phyloP scores from a whole-genome alignment of 768 basidiomycete genomes.

The Rhodotorula toruloides region DNA sequence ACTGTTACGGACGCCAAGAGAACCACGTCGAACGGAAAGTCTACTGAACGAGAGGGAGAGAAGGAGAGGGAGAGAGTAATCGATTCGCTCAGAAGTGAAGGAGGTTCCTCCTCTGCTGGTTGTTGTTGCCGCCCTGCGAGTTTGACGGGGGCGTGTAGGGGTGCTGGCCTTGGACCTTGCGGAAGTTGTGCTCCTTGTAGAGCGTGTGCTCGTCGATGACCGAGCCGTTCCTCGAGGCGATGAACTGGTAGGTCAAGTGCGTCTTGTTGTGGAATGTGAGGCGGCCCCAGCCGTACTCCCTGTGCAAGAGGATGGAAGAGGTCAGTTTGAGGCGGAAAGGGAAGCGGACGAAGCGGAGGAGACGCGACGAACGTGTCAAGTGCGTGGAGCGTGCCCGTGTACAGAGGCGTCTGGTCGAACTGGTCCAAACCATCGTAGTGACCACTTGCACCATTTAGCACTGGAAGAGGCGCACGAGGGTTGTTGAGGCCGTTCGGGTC shows the following conservation, averaged over 20 bases:
- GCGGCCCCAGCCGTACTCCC: constrained; percentile 18
- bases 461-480: constrained; percentile 8
- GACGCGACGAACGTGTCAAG: constrained; percentile 9
- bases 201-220: constrained; percentile 26
- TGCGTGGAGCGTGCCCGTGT: neutral
- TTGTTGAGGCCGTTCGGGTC: constrained; percentile 28
- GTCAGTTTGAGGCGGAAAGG: neutral
- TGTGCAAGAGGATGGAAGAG: neutral
- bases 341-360: neutral
- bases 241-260: constrained; percentile 17
- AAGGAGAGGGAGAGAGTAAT: too few relatives aligned
- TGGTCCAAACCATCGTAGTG: constrained; percentile 24
- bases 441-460: constrained; percentile 14
- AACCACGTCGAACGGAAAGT: too few relatives aligned
- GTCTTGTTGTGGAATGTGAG: constrained; percentile 26
- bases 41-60: too few relatives aligned
- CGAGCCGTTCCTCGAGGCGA: constrained; percentile 18
- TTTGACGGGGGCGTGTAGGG: too few relatives aligned
- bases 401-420: constrained; percentile 1
- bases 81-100: too few relatives aligned
- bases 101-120: too few relatives aligned
- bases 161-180: too few relatives aligned
- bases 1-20: too few relatives aligned
- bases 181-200: constrained; percentile 30
- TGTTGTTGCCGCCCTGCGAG: too few relatives aligned